These are phyloP conservation scores for Suzukiozyma palmioleophila DNA, from an alignment of 1,139 yeast genomes.

Conservation along the genomic window DNA sequence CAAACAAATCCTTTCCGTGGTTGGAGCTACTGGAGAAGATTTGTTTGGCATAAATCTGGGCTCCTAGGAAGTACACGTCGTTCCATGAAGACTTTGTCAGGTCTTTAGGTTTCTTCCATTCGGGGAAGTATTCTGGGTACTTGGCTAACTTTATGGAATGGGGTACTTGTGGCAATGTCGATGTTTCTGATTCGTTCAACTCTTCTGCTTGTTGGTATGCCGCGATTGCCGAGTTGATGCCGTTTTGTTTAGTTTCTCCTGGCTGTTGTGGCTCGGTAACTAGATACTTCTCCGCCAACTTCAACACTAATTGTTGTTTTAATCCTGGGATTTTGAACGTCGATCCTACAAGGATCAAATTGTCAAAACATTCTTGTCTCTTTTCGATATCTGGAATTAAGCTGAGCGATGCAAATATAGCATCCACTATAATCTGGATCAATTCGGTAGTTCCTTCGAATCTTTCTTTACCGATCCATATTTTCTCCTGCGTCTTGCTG, in stretches of 20 bases:
- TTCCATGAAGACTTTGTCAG: slow-evolving; percentile 57
- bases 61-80: slow-evolving; percentile 77
- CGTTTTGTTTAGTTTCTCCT: slow-evolving; percentile 20
- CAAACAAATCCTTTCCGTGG: slow-evolving; percentile 59
- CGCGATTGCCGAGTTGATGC: slow-evolving; percentile 38
- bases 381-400: slow-evolving; percentile 63
- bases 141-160: slow-evolving; percentile 63
- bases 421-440: slow-evolving; percentile 49
- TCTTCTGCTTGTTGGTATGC: slow-evolving; percentile 44
- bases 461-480: slow-evolving; percentile 79
- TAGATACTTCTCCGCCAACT: slow-evolving; percentile 56
- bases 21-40: slow-evolving; percentile 62
- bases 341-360: slow-evolving; percentile 72
- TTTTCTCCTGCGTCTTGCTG: slow-evolving; percentile 43
- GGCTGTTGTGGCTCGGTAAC: slow-evolving; percentile 32
- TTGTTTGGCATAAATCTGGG: slow-evolving; percentile 83
- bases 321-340: slow-evolving; percentile 75
- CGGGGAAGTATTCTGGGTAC: slow-evolving; percentile 89
- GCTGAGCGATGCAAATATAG: slow-evolving; percentile 49
- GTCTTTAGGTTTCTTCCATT: slow-evolving; percentile 75
- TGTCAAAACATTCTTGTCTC: slow-evolving; percentile 85
- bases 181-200: slow-evolving; percentile 24
- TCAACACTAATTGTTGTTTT: slow-evolving; percentile 61
- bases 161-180: slow-evolving; percentile 61
- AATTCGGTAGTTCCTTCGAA: slow-evolving; percentile 71